Evolutionary conservation across 2,329 filamentous ascomycete genomes (phyloP), one percentile per base, ranked within the genome.

Genomic region (Aspergillus sp.): DNA sequence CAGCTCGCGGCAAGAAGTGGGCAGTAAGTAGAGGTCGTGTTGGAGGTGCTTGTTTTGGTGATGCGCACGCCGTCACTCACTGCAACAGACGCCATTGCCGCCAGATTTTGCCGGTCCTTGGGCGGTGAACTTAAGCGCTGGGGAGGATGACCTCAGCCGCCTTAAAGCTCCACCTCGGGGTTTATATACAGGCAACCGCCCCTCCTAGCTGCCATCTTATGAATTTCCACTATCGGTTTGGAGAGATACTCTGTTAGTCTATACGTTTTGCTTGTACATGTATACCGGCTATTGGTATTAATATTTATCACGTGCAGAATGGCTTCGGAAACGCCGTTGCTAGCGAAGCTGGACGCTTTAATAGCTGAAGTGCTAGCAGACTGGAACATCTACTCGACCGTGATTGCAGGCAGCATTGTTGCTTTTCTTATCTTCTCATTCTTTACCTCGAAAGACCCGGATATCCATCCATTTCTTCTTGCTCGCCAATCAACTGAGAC

Each of bases 401-500:
- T 82, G 38, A 76, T 98, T 54, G 77, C 82, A 41, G 79, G 84
- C 20, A 62, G 80, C 51, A 74, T 96, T 39, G 73, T 84, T 51
- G 74, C 78, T 47, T 79, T 90, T 60, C 69, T 91, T 48, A 77
- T 83, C 49, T 90, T 88, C 68, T 80, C 84, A 41, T 71, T 94
- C 54, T 74, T 86, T 60, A 82, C 82, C 52, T 79, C 81, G 44
- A 80, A 82, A 51, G 91, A 96, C 46, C 87, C 93, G 5, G 93
- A 98, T 72, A 86, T 86, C 4, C 93, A 97, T 68, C 91, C 93
- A 30, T 84, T 95, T 68, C 80, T 97, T 43, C 83, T 98, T 23
- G 87, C 88, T 47, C 82, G 91, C 46, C 93, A 97, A 74, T 82
- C 89, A 2, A 78, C 84, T 54, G 79, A 86, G 44, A 86, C 88